These are phyloP conservation scores for Microdochium paspali DNA, from an alignment of 2,329 filamentous ascomycete species.

Conservation along the genomic window DNA sequence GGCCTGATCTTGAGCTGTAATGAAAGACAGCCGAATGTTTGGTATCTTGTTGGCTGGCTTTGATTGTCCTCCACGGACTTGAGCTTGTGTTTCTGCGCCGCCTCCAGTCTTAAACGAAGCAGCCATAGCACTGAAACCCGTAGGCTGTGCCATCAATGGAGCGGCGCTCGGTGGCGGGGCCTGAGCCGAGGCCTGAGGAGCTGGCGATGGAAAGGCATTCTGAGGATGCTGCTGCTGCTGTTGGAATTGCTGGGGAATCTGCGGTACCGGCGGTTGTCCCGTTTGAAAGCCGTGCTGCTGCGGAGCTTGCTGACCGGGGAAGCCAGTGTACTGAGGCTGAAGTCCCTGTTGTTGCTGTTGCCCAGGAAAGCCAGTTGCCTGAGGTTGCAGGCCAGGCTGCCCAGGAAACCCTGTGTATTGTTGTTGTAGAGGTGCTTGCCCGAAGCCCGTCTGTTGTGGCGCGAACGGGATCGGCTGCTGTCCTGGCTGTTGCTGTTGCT, in stretches of 20 bases:
- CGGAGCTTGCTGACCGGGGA: constrained; percentile 26
- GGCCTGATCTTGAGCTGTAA: constrained; percentile 86
- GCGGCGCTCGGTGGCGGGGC: constrained; percentile 35
- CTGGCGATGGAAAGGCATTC: constrained; percentile 34
- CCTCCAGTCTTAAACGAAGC: constrained; percentile 52
- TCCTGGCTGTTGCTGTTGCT: constrained; percentile 29
- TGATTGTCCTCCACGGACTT: constrained; percentile 30
- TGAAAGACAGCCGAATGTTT: constrained; percentile 89
- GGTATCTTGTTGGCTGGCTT: constrained; percentile 70
- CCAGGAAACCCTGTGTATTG: constrained; percentile 53
- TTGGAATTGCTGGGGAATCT: constrained; percentile 51
- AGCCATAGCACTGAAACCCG: constrained; percentile 58
- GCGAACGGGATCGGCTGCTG: constrained; percentile 43
- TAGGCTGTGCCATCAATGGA: constrained; percentile 55
- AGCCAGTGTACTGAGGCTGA: constrained; percentile 37
- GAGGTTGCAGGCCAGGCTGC: constrained; percentile 36
- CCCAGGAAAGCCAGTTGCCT: constrained; percentile 12
- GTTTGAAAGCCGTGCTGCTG: constrained; percentile 54
- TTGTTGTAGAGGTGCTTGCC: constrained; percentile 42
- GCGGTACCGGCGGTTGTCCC: constrained; percentile 48
- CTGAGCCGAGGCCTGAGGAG: constrained; percentile 32
- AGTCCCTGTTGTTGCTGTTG: constrained; percentile 28
- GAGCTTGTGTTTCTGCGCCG: constrained; percentile 28
- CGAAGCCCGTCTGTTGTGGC: constrained; percentile 52
- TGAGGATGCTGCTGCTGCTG: constrained; percentile 37